phyloP scores from a whole-genome alignment of 2,329 filamentous ascomycete species.

The Bipolaris zeicola region DNA sequence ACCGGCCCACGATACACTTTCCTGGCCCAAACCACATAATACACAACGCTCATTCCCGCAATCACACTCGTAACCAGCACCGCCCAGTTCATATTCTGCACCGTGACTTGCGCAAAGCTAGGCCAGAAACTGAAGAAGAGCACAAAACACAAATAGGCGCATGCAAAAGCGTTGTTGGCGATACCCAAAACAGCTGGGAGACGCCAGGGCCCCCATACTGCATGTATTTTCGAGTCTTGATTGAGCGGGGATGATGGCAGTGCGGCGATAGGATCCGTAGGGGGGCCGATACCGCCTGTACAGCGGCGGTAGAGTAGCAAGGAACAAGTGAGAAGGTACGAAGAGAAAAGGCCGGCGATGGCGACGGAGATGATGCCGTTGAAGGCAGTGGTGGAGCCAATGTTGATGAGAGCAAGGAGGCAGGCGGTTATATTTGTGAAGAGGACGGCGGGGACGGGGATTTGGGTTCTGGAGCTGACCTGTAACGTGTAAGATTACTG shows the following conservation, averaged over 20 bases:
- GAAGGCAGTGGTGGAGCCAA: slow-evolving; percentile 47
- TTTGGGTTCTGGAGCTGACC: slow-evolving; percentile 27
- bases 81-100: slow-evolving; percentile 38
- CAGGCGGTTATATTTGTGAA: slow-evolving; percentile 44
- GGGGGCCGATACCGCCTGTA: slow-evolving; percentile 24
- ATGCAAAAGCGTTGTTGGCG: slow-evolving; percentile 31
- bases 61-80: slow-evolving; percentile 27
- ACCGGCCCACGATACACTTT: slow-evolving; percentile 35
- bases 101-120: slow-evolving; percentile 18
- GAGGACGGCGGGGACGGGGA: slow-evolving; percentile 45
- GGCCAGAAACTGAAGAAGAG: slow-evolving; percentile 42
- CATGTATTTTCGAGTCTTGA: slow-evolving; percentile 11
- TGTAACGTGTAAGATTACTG: neutral
- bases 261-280: slow-evolving; percentile 6
- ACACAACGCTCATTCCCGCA: slow-evolving; percentile 26
- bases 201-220: slow-evolving; percentile 35
- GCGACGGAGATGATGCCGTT: slow-evolving; percentile 36
- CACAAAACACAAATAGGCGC: slow-evolving; percentile 29
- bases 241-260: neutral
- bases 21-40: slow-evolving; percentile 32
- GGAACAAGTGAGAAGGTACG: slow-evolving; percentile 30
- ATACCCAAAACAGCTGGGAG: slow-evolving; percentile 25
- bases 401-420: slow-evolving; percentile 56
- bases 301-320: slow-evolving; percentile 37
- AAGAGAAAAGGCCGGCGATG: slow-evolving; percentile 35